Evolutionary conservation across 163 green algal species (phyloP).

Genomic region (Chlorella variabilis): DNA sequence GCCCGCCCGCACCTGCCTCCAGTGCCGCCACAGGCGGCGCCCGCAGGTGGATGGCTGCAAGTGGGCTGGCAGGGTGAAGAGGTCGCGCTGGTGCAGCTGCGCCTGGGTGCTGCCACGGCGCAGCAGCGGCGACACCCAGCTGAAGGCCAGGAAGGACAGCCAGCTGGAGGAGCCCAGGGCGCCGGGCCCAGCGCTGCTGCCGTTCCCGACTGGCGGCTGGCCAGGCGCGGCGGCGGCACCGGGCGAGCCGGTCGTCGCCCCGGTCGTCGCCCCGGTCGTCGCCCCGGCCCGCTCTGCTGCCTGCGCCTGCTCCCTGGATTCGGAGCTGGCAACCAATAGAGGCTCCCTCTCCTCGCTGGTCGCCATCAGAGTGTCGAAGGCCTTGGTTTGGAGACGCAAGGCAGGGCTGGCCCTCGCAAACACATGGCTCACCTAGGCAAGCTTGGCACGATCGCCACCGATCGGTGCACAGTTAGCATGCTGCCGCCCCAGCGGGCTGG

Average conservation of each 20-base stretch:
- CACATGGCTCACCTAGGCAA: too few species aligned
- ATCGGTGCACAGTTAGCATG: too few species aligned
- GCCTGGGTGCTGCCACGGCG: constrained; percentile 1
- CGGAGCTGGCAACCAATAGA: neutral
- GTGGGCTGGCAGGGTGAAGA: constrained; percentile 4
- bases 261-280: too few species aligned
- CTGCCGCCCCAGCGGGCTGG: too few species aligned
- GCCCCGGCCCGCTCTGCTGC: too few species aligned
- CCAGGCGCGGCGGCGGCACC: too few species aligned
- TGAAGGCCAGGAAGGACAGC: constrained; percentile 11
- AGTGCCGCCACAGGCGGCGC: constrained; percentile 9
- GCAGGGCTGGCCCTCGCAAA: too few species aligned
- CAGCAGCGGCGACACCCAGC: constrained; percentile 34
- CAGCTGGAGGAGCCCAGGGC: neutral
- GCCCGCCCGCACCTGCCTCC: constrained; percentile 26
- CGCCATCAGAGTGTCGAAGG: neutral
- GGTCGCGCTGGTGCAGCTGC: constrained; percentile 37
- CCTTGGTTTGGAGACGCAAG: too few species aligned
- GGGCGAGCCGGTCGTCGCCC: too few species aligned
- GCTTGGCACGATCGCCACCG: too few species aligned
- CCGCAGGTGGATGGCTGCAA: constrained; percentile 12
- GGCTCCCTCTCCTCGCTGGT: neutral
- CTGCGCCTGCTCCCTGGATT: too few species aligned
- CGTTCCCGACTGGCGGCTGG: too few species aligned
- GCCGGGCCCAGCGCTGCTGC: neutral